phyloP scores from a whole-genome alignment of 192 early-diverging fungal genomes.

The Geranomyces michiganensis region DNA sequence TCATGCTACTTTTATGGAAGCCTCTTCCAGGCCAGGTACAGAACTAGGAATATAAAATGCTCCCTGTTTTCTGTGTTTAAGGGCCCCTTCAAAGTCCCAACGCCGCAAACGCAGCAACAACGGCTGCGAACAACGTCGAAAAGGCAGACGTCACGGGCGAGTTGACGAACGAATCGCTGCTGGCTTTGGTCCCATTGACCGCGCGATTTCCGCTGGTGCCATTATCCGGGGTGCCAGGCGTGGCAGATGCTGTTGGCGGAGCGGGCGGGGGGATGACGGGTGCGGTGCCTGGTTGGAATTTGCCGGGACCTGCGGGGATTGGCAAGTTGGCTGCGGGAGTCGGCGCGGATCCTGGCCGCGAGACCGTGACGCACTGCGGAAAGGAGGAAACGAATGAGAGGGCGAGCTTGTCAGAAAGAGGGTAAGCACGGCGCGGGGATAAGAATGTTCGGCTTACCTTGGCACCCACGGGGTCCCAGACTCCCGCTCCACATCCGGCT shows the following conservation, averaged over 20 bases:
- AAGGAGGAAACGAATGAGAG: not conserved
- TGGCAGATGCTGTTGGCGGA: not conserved
- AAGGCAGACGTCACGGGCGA: not conserved
- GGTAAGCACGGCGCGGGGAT: not conserved
- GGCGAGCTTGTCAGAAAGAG: not conserved
- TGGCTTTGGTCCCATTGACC: not conserved
- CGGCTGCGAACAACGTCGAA: not conserved
- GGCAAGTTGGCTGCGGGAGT: slow-evolving; percentile 31
- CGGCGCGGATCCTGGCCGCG: slow-evolving; percentile 19
- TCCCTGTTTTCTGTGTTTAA: too few species aligned
- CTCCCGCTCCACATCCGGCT: slow-evolving; percentile 24
- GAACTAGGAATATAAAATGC: too few species aligned
- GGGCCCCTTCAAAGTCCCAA: slow-evolving; percentile 9
- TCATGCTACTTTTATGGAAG: too few species aligned
- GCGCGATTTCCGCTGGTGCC: too few species aligned
- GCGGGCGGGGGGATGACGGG: slow-evolving; percentile 25
- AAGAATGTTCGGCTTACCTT: not conserved
- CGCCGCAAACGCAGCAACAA: slow-evolving; percentile 2
- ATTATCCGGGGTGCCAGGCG: not conserved
- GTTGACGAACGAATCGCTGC: not conserved
- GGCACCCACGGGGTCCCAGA: slow-evolving; percentile 35
- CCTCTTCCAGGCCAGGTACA: too few species aligned
- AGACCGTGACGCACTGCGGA: slow-evolving; percentile 24
- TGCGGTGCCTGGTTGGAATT: slow-evolving; percentile 19
- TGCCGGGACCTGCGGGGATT: slow-evolving; percentile 24